Base-by-base conservation (phyloP, 1,284 basidiomycete species). In the Sphaerobolus stellatus region DNA sequence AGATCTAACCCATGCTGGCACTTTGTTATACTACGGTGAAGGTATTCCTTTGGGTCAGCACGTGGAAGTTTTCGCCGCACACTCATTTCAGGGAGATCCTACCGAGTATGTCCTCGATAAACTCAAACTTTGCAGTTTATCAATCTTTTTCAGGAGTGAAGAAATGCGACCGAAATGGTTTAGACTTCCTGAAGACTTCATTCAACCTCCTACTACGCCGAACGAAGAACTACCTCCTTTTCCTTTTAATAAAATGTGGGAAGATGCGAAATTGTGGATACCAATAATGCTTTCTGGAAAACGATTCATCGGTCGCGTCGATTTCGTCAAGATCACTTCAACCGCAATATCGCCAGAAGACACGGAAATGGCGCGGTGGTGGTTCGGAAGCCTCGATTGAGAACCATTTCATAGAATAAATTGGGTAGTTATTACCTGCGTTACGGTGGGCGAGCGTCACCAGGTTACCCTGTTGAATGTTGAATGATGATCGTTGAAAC, bases 141-240 rank as follows among this genome's bases (percentile, higher is more conserved):
- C 38, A 14, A 13, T 31, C 29, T 40, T 54, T 14, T 29, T 8
- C 57, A 88, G 85, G 62, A 77, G 80, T 0, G 84, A 88, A 18
- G 85, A 88, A 65, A 88, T 88, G 85, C 75, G 78, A 18, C 84
- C 84, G 1, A 70, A 82, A 63, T 88, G 84, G 85, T 86, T 86
- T 63, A 68, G 73, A 8, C 60, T 75, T 27, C 64, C 70, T 1
- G 53, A 61, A 9, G 59, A 62, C 44, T 57, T 56, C 45, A 49
- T 30, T 7, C 6, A 41, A 4, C 63, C 54, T 30, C 31, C 47
- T 27, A 22, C 29, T 22, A 22, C 27, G 18, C 47, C 16, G 31
- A 60, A 18, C 27, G 49, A 41, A 11, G 56, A 56, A 11, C 60
- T 67, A 11, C 64, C 65, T 20, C 62, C 67, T 0, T 76, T 86